phyloP scores from a whole-genome alignment of 768 basidiomycete genomes.

The Lentinula lateritia region DNA sequence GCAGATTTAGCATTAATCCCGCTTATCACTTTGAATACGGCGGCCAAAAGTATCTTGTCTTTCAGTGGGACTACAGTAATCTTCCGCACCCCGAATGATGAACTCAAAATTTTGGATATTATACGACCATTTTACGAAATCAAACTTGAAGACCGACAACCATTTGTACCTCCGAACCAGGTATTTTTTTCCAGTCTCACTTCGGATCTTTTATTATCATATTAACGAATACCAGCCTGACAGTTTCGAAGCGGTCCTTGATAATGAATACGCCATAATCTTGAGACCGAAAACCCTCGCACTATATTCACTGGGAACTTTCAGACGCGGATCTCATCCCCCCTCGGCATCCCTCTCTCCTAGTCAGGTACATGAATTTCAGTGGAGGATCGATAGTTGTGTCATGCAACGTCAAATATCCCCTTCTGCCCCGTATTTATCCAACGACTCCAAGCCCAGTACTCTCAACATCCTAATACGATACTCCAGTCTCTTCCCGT shows the following conservation, averaged over 20 bases:
- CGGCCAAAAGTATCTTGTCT: constrained; percentile 25
- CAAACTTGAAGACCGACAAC: not conserved
- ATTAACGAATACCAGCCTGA: constrained; percentile 24
- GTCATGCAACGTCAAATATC: constrained; percentile 29
- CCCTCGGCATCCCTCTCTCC: constrained; percentile 31
- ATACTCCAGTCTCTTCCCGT: constrained; percentile 55
- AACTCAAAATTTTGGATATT: constrained; percentile 4
- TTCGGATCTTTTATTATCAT: not conserved
- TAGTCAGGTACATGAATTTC: constrained; percentile 41
- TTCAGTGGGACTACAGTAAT: constrained; percentile 31
- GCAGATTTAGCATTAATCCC: constrained; percentile 32
- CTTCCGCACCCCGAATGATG: constrained; percentile 27
- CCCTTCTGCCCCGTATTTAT: constrained; percentile 11
- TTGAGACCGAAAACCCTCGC: constrained; percentile 37
- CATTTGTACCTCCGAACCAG: constrained; percentile 4
- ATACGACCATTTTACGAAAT: not conserved
- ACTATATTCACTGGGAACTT: constrained; percentile 31
- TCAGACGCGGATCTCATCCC: constrained; percentile 14
- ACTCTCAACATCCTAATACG: constrained; percentile 52
- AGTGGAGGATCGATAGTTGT: constrained; percentile 53
- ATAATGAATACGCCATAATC: constrained; percentile 38
- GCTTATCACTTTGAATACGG: constrained; percentile 22
- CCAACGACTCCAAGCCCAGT: constrained; percentile 7
- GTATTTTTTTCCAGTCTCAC: not conserved
- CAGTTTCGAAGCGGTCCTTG: constrained; percentile 35